Percentiles rank a stretch among this genome's conserved stretches.
Evolutionary conservation across 2,329 filamentous ascomycete species (phyloP).

Genomic region (Neobulgaria alba): DNA sequence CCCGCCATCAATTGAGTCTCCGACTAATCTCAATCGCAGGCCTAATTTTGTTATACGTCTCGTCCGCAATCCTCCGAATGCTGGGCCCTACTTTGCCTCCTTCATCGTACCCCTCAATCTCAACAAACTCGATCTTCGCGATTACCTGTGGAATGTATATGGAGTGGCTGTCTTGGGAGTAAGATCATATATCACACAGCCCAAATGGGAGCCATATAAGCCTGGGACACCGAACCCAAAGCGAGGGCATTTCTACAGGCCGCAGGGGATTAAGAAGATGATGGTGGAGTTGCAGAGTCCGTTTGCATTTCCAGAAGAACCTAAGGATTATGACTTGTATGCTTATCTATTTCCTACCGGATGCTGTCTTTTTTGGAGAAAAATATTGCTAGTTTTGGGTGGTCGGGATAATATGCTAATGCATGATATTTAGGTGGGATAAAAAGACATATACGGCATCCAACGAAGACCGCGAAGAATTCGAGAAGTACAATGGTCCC

Average conservation of each 20-base stretch:
- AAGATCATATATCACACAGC: slow-evolving; percentile 71
- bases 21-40: slow-evolving; percentile 36
- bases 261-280: slow-evolving; percentile 79
- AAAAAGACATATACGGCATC: slow-evolving; percentile 48
- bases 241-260: slow-evolving; percentile 54
- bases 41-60: slow-evolving; percentile 76
- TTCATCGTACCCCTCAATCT: slow-evolving; percentile 88
- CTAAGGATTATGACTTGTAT: slow-evolving; percentile 50
- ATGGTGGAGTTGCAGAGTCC: slow-evolving; percentile 80
- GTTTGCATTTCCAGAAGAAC: slow-evolving; percentile 77
- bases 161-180: slow-evolving; percentile 63
- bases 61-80: slow-evolving; percentile 55
- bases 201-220: slow-evolving; percentile 47
- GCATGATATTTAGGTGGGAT: slow-evolving; percentile 44
- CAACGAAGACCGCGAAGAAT: slow-evolving; percentile 36
- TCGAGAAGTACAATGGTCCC: slow-evolving; percentile 27
- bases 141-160: slow-evolving; percentile 88
- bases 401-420: slow-evolving; percentile 5
- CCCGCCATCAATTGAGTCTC: neutral
- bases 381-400: neutral
- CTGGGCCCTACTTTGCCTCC: slow-evolving; percentile 72
- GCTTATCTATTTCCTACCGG: no score
- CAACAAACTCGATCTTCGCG: slow-evolving; percentile 93
- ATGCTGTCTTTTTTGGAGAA: no score
- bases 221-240: slow-evolving; percentile 33